Base-by-base conservation (phyloP, 176 grass and related monocot species). In the Lolium perenne region DNA sequence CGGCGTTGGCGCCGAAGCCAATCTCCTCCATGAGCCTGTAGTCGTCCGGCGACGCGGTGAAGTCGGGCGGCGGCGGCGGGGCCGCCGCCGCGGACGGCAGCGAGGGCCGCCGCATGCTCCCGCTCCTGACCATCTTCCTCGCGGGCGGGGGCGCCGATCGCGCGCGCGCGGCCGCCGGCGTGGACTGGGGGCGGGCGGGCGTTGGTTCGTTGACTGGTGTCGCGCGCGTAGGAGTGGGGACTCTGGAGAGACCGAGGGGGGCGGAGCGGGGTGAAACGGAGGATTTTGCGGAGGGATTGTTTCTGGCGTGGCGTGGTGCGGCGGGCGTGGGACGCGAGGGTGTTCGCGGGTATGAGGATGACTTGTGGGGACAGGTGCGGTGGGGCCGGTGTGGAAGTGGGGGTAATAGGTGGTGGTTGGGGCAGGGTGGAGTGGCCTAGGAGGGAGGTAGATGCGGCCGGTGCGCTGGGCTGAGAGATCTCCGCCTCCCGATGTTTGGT, bases 1-100 rank as follows among this genome's bases (percentile, higher is more conserved):
- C 86, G 54, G 96, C 96, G 90, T 94, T 95, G 3, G 96, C 96
- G n/a, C 96, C 96, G 85, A 95, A 92, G 1, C 96, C 96, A 20
- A 98, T 92, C 85, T 95, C 93, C 84, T 98, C 92, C 10, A 98
- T 71, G 8, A 95, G 90, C 21, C 70, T 76, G 80, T 98, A 98
- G 82, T 98, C 96, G 29, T 11, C 78, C 12, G 79, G 50, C 35
- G 61, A 78, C 71, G 48, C 53, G 50, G 87, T 95, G 90, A 90
- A 98, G 3, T 78, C 83, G 71, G 81, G 82, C 76, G 23, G 76
- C 56, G 56, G 48, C 12, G 15, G n/a, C 26, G 26, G 26, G 5
- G 47, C 13, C 22, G 25, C 71, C 45, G 78, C 56, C 54, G 32
- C 17, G 83, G 63, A 7, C 68, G 64, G 41, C 61, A 2, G 4